A percentile compares a stretch with the other conserved stretches of the same genome.
Conservation (phyloP, 305 asterid species). For the Coffea humblotiana region DNA sequence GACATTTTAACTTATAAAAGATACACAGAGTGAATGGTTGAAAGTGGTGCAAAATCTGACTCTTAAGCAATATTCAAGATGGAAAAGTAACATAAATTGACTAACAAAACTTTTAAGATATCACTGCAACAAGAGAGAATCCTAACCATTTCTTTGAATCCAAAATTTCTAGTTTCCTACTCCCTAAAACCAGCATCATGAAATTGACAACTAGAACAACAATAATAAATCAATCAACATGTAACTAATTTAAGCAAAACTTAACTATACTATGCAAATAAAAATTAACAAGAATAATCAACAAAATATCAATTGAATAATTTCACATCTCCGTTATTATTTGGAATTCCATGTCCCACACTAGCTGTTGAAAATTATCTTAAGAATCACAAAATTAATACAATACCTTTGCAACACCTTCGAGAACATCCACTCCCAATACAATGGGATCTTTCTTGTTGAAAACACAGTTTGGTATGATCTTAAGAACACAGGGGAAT, state of each 20-base stretch:
- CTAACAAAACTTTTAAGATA: neutral
- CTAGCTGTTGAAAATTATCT: neutral
- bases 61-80: neutral
- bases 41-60: neutral
- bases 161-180: neutral
- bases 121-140: neutral
- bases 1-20: neutral
- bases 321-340: neutral
- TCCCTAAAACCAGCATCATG: neutral
- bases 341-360: neutral
- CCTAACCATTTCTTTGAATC: neutral
- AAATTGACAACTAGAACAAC: neutral
- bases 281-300: neutral
- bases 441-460: constrained; percentile 98
- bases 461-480: constrained; percentile 77
- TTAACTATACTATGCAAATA: neutral
- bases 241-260: constrained; percentile 1
- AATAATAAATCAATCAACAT: neutral
- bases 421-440: constrained; percentile 86
- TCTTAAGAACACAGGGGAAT: constrained; percentile 91
- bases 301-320: neutral
- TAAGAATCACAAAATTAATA: neutral
- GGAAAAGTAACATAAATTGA: neutral
- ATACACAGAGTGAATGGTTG: neutral
- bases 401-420: constrained; percentile 78